Evolutionary conservation across 768 basidiomycete genomes (phyloP).

Genomic region (Mycena maculata): DNA sequence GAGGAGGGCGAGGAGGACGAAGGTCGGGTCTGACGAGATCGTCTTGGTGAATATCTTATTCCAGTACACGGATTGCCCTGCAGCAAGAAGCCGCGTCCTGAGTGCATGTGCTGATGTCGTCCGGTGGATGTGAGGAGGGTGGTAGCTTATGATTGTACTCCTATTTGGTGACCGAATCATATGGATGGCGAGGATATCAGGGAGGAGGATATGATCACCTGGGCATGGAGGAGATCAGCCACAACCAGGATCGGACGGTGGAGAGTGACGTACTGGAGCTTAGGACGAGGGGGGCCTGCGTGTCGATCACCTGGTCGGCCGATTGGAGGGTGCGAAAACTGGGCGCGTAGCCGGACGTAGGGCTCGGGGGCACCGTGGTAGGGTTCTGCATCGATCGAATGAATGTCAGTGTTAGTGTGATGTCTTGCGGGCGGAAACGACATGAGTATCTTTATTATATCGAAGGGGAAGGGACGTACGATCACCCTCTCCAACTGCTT

Average conservation of each 20-base stretch:
- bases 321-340: slow-evolving; percentile 20
- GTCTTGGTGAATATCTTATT: slow-evolving; percentile 52
- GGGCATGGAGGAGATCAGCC: background rate
- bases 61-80: slow-evolving; percentile 59
- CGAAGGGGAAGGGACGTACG: slow-evolving; percentile 47
- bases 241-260: background rate
- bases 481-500: slow-evolving; percentile 52
- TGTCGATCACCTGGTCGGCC: slow-evolving; percentile 58
- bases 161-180: slow-evolving; percentile 56
- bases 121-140: slow-evolving; percentile 47
- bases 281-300: slow-evolving; percentile 60
- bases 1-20: slow-evolving; percentile 61
- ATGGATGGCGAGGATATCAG: slow-evolving; percentile 66
- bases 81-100: slow-evolving; percentile 50
- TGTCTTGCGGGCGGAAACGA: slow-evolving; percentile 50
- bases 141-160: slow-evolving; percentile 60
- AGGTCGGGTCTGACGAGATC: slow-evolving; percentile 59
- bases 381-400: slow-evolving; percentile 54
- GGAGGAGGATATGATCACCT: slow-evolving; percentile 50
- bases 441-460: background rate
- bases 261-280: slow-evolving; percentile 49
- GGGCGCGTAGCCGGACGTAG: slow-evolving; percentile 32
- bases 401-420: slow-evolving; percentile 67
- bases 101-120: slow-evolving; percentile 51
- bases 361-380: slow-evolving; percentile 37